Conservation (phyloP, 495 filamentous ascomycete genomes). For the Penicillium odoratum region DNA sequence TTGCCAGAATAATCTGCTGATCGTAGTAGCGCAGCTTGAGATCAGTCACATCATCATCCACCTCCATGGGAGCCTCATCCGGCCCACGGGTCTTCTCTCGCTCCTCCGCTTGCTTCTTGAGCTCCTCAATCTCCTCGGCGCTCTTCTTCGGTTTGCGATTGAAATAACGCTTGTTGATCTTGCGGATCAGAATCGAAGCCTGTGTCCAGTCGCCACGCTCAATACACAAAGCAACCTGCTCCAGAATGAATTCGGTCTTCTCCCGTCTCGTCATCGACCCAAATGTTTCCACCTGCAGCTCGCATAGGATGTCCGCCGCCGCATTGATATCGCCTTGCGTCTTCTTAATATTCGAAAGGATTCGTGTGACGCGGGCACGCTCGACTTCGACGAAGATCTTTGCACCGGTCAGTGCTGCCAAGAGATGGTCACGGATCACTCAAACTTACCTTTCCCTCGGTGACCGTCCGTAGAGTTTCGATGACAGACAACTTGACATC, state of each 20-base stretch:
- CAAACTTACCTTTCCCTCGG: slow-evolving; percentile 81
- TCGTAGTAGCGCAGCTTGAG: slow-evolving; percentile 95
- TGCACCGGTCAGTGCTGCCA: neutral
- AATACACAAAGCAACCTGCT: slow-evolving; percentile 93
- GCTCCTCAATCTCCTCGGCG: slow-evolving; percentile 82
- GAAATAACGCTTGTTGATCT: slow-evolving; percentile 94
- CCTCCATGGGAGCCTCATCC: slow-evolving; percentile 73
- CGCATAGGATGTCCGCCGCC: slow-evolving; percentile 90
- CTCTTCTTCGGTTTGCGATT: slow-evolving; percentile 85
- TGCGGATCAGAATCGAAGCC: slow-evolving; percentile 88
- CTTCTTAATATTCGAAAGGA: slow-evolving; percentile 96
- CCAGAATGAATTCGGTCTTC: slow-evolving; percentile 97
- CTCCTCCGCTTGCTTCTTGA: slow-evolving; percentile 79
- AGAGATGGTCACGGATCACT: neutral
- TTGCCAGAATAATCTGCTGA: slow-evolving; percentile 90
- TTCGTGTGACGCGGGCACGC: slow-evolving; percentile 89
- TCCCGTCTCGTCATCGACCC: slow-evolving; percentile 96
- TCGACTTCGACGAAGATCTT: slow-evolving; percentile 99
- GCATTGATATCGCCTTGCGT: slow-evolving; percentile 85
- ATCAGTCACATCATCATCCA: slow-evolving; percentile 90
- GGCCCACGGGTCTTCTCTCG: slow-evolving; percentile 66
- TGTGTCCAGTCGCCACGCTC: slow-evolving; percentile 95
- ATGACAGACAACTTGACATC: slow-evolving; percentile 92
- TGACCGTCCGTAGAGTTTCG: slow-evolving; percentile 92
- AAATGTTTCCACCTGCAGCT: slow-evolving; percentile 98